Evolutionary conservation across 331 rosid genomes (phyloP).

Genomic region (Pyrus hybrid): DNA sequence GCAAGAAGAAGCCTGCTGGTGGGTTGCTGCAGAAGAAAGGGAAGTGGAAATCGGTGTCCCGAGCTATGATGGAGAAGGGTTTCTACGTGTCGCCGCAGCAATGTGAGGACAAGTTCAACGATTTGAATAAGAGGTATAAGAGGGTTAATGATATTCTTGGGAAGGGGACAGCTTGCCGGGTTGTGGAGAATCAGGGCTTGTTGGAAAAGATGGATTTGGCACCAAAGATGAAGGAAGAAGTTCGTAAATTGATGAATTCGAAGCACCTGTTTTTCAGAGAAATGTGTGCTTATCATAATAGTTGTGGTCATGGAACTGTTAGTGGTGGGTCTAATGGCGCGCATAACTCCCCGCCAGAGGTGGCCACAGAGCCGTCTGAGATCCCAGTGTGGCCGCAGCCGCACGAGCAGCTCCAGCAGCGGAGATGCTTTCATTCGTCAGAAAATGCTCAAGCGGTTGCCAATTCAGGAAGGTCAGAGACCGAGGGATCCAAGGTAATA

Average conservation of each 20-base stretch:
- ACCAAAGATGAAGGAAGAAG: conserved; percentile 68
- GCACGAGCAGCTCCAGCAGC: conserved; percentile 17
- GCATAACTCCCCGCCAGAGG: conserved; percentile 41
- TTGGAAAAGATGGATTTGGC: conserved; percentile 75
- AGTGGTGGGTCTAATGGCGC: conserved; percentile 5
- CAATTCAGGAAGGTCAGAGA: conserved; percentile 25
- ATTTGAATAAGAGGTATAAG: conserved; percentile 86
- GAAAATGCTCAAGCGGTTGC: conserved; percentile 24
- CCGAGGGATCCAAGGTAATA: conserved; percentile 29
- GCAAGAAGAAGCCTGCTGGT: conserved; percentile 46
- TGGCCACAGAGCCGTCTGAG: conserved; percentile 29
- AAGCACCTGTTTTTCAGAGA: conserved; percentile 89
- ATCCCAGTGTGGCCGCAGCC: conserved; percentile 2
- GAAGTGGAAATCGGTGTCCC: conserved; percentile 90
- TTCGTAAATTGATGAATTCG: conserved; percentile 63
- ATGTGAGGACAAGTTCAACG: conserved; percentile 94
- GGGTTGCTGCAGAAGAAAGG: conserved; percentile 88
- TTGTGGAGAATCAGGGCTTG: conserved; percentile 73
- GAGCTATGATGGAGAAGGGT: conserved; percentile 83
- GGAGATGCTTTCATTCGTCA: conserved; percentile 47
- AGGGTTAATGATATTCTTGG: conserved; percentile 93
- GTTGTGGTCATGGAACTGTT: conserved; percentile 51
- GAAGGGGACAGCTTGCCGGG: conserved; percentile 78
- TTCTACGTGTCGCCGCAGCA: conserved; percentile 92
- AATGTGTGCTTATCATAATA: conserved; percentile 96